Evolutionary conservation across 2,329 filamentous ascomycete species (phyloP).

Genomic region (Colletotrichum tropicicola): DNA sequence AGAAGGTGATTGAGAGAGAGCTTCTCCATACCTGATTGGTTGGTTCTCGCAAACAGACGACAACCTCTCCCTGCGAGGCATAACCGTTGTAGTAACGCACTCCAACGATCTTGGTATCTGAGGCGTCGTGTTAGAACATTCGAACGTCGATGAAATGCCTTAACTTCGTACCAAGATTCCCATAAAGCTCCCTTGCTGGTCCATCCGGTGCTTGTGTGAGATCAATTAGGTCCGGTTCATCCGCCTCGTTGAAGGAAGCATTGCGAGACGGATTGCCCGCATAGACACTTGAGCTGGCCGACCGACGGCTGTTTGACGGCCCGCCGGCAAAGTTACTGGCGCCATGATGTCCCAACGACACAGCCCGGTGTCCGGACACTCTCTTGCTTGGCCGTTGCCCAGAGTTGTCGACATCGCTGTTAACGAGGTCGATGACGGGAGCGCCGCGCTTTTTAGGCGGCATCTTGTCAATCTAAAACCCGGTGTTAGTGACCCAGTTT

Average conservation of each 20-base stretch:
- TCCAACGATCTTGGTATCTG: constrained; percentile 60
- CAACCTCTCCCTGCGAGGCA: constrained; percentile 69
- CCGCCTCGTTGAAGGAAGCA: constrained; percentile 28
- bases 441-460: constrained; percentile 44
- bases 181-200: constrained; percentile 55
- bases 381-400: constrained; percentile 14
- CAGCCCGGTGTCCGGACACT: not conserved
- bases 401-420: constrained; percentile 38
- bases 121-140: not conserved
- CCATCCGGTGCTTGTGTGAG: constrained; percentile 54
- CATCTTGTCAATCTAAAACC: constrained; percentile 3
- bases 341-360: constrained; percentile 10
- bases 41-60: constrained; percentile 72
- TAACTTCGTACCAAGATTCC: constrained; percentile 48
- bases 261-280: constrained; percentile 28
- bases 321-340: constrained; percentile 28
- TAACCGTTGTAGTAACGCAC: constrained; percentile 69
- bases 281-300: not conserved
- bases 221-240: constrained; percentile 52
- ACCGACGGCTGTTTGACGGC: constrained; percentile 10
- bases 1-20: not conserved
- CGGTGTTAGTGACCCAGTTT: not conserved
- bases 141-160: not conserved
- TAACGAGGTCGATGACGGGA: constrained; percentile 52
- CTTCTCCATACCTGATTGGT: constrained; percentile 58